Conservation (phyloP, 371 early-diverging fungal genomes). For the Lichtheimia corymbifera region DNA sequence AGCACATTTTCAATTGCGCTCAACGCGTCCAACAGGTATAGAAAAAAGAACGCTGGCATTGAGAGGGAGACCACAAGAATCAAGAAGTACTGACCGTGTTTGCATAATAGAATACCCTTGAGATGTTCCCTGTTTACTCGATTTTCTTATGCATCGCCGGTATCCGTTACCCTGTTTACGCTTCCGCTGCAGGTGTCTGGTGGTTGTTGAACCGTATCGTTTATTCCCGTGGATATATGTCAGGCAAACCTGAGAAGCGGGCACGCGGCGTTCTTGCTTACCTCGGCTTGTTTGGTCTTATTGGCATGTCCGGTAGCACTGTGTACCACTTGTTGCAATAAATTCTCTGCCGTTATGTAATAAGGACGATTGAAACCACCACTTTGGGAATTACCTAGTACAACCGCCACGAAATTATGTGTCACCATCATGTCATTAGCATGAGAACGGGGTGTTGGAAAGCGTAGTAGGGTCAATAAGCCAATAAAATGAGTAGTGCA, state of each 20-base stretch:
- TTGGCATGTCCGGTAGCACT: slow-evolving; percentile 27
- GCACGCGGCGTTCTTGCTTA: slow-evolving; percentile 13
- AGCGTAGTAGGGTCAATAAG: too few species aligned
- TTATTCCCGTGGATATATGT: slow-evolving; percentile 51
- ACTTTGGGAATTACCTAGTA: too few species aligned
- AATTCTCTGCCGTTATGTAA: background rate
- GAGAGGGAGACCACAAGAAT: background rate
- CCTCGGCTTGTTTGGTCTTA: slow-evolving; percentile 40
- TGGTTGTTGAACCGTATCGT: slow-evolving; percentile 48
- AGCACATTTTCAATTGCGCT: slow-evolving; percentile 64
- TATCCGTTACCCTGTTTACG: slow-evolving; percentile 46
- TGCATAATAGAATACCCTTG: slow-evolving; percentile 27
- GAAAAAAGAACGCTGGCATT: background rate
- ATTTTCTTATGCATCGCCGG: slow-evolving; percentile 42
- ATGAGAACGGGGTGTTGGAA: too few species aligned
- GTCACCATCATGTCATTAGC: too few species aligned
- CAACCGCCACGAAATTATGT: too few species aligned
- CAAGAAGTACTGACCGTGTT: background rate
- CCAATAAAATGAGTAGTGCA: too few species aligned
- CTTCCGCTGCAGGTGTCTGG: slow-evolving; percentile 48
- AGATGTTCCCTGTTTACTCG: slow-evolving; percentile 31
- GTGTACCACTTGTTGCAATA: slow-evolving; percentile 15
- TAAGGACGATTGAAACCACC: too few species aligned
- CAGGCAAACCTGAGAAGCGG: slow-evolving; percentile 57
- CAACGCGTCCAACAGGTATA: slow-evolving; percentile 67